These are phyloP conservation scores for Acanthamoeba royreba DNA, from an alignment of 208 protist genomes.

Conservation along the genomic window DNA sequence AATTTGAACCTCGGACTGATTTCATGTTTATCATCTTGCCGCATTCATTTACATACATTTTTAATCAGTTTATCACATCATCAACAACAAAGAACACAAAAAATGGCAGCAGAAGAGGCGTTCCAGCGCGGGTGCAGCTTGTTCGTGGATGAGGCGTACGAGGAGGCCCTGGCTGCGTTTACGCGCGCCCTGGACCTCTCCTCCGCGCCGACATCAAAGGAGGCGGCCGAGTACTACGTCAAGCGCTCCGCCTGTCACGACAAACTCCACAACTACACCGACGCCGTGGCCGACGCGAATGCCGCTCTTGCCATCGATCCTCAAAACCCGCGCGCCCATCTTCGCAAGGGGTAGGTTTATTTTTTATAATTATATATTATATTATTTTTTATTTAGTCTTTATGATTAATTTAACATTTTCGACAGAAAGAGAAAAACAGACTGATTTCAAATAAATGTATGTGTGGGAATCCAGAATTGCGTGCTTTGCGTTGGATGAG, in stretches of 20 bases:
- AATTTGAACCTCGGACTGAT: no score
- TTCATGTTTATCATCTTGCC: no score
- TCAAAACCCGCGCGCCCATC: neutral
- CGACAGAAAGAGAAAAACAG: neutral
- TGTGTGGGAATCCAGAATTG: neutral
- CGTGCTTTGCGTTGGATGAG: slow-evolving; percentile 55
- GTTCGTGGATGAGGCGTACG: slow-evolving; percentile 37
- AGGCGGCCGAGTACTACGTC: slow-evolving; percentile 13
- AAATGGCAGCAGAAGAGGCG: neutral
- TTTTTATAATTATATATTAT: neutral
- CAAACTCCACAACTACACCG: slow-evolving; percentile 35
- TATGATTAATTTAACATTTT: neutral
- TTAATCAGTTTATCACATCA: no score
- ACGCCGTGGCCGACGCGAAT: slow-evolving; percentile 33
- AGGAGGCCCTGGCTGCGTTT: neutral
- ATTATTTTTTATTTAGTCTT: neutral
- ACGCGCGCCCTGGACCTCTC: neutral
- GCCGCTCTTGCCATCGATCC: neutral
- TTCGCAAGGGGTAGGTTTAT: slow-evolving; percentile 6
- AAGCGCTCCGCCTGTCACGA: slow-evolving; percentile 35
- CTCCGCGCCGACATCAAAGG: neutral
- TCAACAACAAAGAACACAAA: no score
- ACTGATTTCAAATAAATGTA: neutral
- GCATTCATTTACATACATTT: no score
- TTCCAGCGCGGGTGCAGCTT: slow-evolving; percentile 14